phyloP scores from a whole-genome alignment of 1,139 yeast genomes.

The Magnusiomyces magnusii region DNA sequence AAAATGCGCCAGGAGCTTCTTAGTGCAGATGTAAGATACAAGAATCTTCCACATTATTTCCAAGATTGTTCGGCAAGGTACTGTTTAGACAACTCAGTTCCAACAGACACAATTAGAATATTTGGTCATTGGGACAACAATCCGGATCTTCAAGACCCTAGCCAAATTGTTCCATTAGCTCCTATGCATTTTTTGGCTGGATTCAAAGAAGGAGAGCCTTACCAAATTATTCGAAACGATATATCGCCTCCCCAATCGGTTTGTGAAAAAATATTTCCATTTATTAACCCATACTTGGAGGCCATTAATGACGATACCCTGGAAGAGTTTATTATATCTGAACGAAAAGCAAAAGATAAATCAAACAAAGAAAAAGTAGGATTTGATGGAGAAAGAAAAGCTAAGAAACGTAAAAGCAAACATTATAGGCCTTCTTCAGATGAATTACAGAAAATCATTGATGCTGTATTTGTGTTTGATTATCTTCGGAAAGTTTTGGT shows the following conservation, averaged over 20 bases:
- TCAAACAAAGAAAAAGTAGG: background rate
- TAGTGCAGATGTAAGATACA: background rate
- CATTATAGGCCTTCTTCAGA: background rate
- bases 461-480: background rate
- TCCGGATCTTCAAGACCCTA: background rate
- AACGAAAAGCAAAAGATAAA: background rate
- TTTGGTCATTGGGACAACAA: slow-evolving; percentile 1
- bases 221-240: background rate
- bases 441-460: background rate
- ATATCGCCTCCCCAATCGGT: background rate
- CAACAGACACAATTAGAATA: background rate
- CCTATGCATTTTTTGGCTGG: slow-evolving; percentile 1
- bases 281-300: background rate
- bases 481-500: background rate
- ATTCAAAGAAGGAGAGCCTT: background rate
- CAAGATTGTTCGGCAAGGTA: background rate
- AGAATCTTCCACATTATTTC: background rate
- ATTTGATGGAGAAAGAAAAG: background rate
- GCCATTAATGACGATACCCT: background rate
- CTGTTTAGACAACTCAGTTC: background rate
- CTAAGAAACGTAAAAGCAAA: background rate
- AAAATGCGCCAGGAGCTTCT: background rate
- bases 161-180: background rate
- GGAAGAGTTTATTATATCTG: background rate
- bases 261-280: background rate